Evolutionary conservation across 768 basidiomycete species (phyloP).

Genomic region (Pisolithus orientalis): DNA sequence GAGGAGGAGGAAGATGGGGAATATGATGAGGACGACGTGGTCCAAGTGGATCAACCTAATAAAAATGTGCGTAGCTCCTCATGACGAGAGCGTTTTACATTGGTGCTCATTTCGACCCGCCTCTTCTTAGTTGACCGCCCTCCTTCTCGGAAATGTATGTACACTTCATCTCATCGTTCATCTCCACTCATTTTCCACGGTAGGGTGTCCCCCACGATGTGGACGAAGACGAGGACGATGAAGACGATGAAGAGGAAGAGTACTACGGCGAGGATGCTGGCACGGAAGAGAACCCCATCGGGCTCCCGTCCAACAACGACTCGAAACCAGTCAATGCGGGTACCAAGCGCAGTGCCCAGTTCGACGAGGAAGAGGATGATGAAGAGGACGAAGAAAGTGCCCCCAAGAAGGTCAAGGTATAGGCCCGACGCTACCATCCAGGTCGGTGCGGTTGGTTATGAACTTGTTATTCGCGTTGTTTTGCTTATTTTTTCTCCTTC

Average conservation of each 20-base stretch:
- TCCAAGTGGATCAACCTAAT: too few species aligned
- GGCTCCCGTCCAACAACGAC: neutral
- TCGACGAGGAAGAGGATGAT: neutral
- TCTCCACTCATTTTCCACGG: too few species aligned
- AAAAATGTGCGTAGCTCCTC: too few species aligned
- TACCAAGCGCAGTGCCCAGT: constrained; percentile 17
- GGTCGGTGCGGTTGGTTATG: neutral
- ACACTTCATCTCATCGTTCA: too few species aligned
- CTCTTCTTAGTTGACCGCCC: too few species aligned
- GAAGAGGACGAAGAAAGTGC: constrained; percentile 9
- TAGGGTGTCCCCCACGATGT: too few species aligned
- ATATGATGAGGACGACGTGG: neutral
- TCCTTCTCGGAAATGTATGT: too few species aligned
- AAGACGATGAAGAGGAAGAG: constrained; percentile 18
- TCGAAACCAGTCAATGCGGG: constrained; percentile 5
- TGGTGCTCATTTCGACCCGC: too few species aligned
- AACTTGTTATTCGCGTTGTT: neutral
- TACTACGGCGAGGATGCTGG: constrained; percentile 8
- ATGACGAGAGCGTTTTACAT: too few species aligned
- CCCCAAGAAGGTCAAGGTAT: constrained; percentile 24
- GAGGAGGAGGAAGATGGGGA: constrained; percentile 17
- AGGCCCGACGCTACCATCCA: neutral
- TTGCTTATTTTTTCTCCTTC: neutral
- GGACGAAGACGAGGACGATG: constrained; percentile 6
- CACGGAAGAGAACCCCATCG: constrained; percentile 5